Percentiles rank a stretch among this genome's conserved stretches.
Conservation (phyloP, 352 stramenopile genomes). For the Globisporangium radiosum region DNA sequence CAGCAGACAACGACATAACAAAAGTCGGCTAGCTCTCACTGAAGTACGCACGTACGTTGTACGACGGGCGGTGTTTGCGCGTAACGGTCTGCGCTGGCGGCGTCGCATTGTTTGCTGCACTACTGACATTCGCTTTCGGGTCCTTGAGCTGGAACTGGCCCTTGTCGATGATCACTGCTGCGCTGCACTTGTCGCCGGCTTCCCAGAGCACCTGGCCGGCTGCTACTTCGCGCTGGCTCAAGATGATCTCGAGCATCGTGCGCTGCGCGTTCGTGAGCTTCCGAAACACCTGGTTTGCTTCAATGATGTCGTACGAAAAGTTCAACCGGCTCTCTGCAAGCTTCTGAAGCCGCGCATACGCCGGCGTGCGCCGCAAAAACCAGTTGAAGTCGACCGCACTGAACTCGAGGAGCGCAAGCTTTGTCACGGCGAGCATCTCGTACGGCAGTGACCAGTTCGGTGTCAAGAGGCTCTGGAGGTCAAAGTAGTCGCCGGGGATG, state of each 20-base stretch:
- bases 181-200: slow-evolving; percentile 52
- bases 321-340: slow-evolving; percentile 68
- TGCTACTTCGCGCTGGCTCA: slow-evolving; percentile 46
- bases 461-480: slow-evolving; percentile 72
- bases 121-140: slow-evolving; percentile 22
- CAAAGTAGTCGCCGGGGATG: slow-evolving; percentile 86
- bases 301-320: slow-evolving; percentile 76
- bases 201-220: slow-evolving; percentile 74
- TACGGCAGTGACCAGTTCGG: slow-evolving; percentile 58
- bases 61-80: slow-evolving; percentile 34
- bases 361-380: slow-evolving; percentile 68
- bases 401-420: slow-evolving; percentile 74
- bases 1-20: no score
- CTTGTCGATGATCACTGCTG: slow-evolving; percentile 73
- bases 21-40: neutral
- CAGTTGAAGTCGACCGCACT: slow-evolving; percentile 82
- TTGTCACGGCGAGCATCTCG: slow-evolving; percentile 56
- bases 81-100: slow-evolving; percentile 18
- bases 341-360: slow-evolving; percentile 65
- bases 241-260: slow-evolving; percentile 81
- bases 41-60: slow-evolving; percentile 36
- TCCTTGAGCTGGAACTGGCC: slow-evolving; percentile 66
- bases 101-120: slow-evolving; percentile 3
- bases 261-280: slow-evolving; percentile 77
- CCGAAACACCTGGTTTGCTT: slow-evolving; percentile 74